Conservation (phyloP, 129 eudicot species). For the Centrapalus pauciflorus region DNA sequence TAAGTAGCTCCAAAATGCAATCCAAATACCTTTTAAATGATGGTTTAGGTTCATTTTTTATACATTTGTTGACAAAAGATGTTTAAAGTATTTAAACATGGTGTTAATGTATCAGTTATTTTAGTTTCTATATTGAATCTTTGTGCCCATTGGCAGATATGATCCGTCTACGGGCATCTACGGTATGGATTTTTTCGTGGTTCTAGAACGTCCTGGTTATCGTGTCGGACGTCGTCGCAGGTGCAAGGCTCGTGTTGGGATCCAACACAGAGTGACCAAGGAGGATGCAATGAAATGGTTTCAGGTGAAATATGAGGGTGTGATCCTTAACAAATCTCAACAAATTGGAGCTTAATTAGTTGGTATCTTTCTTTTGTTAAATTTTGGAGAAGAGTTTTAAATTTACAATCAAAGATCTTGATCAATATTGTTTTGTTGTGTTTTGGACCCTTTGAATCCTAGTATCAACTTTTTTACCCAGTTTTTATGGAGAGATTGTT, state of each 20-base stretch:
- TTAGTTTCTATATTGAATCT: not conserved
- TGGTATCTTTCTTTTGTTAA: not conserved
- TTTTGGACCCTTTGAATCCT: conserved; percentile 3
- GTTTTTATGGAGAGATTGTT: too few relatives aligned
- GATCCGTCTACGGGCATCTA: conserved; percentile 46
- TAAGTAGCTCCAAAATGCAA: too few relatives aligned
- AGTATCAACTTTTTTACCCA: too few relatives aligned
- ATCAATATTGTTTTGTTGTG: conserved; percentile 1
- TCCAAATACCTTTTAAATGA: too few relatives aligned
- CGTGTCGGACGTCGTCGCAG: conserved; percentile 32
- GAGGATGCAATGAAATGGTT: conserved; percentile 47
- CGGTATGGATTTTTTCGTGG: conserved; percentile 46
- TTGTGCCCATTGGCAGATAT: conserved; percentile 18
- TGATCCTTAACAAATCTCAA: conserved; percentile 39
- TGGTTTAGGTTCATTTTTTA: too few relatives aligned
- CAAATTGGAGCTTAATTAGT: conserved; percentile 20
- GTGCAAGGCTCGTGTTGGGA: conserved; percentile 32
- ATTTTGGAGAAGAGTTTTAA: conserved; percentile 9
- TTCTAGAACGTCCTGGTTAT: conserved; percentile 41
- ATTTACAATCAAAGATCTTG: conserved; percentile 3
- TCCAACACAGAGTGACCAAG: conserved; percentile 35
- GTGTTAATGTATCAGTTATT: not conserved
- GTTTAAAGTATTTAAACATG: not conserved
- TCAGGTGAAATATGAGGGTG: conserved; percentile 46
- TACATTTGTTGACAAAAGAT: not conserved